Conservation (phyloP, 1,284 basidiomycete genomes). For the Veloporphyrellus conicus region DNA sequence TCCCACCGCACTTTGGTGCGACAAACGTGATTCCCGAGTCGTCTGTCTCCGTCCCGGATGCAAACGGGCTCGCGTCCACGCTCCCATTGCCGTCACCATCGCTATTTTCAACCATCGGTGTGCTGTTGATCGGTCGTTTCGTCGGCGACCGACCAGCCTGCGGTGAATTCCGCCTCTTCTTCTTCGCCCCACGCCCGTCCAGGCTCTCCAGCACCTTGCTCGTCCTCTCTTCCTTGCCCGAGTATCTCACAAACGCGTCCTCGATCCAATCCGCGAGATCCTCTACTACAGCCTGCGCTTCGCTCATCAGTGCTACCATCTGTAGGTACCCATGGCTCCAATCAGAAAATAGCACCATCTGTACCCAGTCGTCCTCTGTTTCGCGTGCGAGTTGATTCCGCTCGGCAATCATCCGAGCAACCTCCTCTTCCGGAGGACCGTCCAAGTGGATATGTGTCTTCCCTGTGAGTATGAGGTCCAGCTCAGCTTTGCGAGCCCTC, state of each 20-base stretch:
- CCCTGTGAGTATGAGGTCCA: constrained; percentile 52
- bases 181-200: constrained; percentile 15
- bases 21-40: constrained; percentile 67
- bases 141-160: constrained; percentile 22
- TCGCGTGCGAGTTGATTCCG: constrained; percentile 60
- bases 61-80: constrained; percentile 29
- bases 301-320: constrained; percentile 85
- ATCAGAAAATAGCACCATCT: constrained; percentile 84
- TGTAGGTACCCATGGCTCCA: constrained; percentile 95
- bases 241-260: constrained; percentile 60
- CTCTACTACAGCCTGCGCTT: constrained; percentile 77
- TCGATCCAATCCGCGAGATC: constrained; percentile 94
- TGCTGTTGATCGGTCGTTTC: constrained; percentile 15
- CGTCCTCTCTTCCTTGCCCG: constrained; percentile 20
- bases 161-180: constrained; percentile 21
- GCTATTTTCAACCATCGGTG: neutral
- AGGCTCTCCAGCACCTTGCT: constrained; percentile 13
- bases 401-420: constrained; percentile 49
- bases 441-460: constrained; percentile 34
- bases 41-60: constrained; percentile 59
- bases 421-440: constrained; percentile 30
- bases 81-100: constrained; percentile 9
- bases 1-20: constrained; percentile 45
- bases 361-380: constrained; percentile 91
- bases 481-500: constrained; percentile 68